phyloP scores from a whole-genome alignment of 164 flowering plant genomes.

The Litsea cubeba region DNA sequence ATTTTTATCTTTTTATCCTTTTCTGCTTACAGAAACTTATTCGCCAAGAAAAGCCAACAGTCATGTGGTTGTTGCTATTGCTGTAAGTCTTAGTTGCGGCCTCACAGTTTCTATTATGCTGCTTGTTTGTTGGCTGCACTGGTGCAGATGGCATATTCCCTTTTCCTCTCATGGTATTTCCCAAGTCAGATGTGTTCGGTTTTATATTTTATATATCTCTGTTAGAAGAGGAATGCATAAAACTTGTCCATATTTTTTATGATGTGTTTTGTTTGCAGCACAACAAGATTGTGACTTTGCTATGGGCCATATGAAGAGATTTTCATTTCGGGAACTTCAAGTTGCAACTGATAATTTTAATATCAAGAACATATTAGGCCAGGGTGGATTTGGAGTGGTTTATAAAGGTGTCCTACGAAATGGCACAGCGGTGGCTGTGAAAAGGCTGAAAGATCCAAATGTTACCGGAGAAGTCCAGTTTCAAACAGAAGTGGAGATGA shows the following conservation, averaged over 20 bases:
- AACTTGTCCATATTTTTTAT: background rate
- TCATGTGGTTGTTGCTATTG: slow-evolving; percentile 45
- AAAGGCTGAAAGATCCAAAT: slow-evolving; percentile 84
- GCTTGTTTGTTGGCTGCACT: slow-evolving; percentile 58
- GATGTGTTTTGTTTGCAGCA: slow-evolving; percentile 39
- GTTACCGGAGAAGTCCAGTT: slow-evolving; percentile 92
- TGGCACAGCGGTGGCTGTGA: slow-evolving; percentile 75
- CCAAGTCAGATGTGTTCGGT: slow-evolving; percentile 1
- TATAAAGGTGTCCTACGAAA: slow-evolving; percentile 81
- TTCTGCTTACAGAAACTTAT: slow-evolving; percentile 42
- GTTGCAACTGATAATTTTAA: slow-evolving; percentile 74
- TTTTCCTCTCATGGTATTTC: slow-evolving; percentile 57
- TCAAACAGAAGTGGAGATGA: slow-evolving; percentile 99
- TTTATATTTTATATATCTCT: background rate
- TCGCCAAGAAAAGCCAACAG: slow-evolving; percentile 23
- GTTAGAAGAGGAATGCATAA: background rate
- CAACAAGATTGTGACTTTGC: slow-evolving; percentile 80
- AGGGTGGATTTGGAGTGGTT: slow-evolving; percentile 94
- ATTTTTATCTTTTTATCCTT: slow-evolving; percentile 4
- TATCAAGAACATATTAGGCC: slow-evolving; percentile 75
- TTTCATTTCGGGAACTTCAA: slow-evolving; percentile 79
- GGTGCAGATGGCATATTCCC: slow-evolving; percentile 54
- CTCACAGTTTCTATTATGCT: slow-evolving; percentile 48
- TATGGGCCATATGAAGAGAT: slow-evolving; percentile 74
- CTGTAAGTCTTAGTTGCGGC: slow-evolving; percentile 51